These are phyloP conservation scores for Metarhizium humberi DNA, from an alignment of 2,329 filamentous ascomycete genomes.

Conservation along the genomic window DNA sequence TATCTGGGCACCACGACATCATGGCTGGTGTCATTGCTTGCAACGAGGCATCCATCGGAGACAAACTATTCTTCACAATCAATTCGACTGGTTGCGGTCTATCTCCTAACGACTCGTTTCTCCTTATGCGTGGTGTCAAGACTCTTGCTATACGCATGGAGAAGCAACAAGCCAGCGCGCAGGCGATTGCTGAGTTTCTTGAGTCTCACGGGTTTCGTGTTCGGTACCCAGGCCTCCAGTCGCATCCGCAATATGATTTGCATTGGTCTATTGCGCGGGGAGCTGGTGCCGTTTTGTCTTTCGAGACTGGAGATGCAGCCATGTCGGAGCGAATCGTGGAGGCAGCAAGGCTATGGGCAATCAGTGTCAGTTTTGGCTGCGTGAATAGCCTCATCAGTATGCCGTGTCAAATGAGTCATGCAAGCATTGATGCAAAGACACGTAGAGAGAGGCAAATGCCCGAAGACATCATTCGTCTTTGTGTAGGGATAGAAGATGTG, in stretches of 20 bases:
- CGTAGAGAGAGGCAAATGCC: slow-evolving; percentile 83
- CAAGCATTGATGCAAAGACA: slow-evolving; percentile 94
- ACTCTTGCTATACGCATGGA: slow-evolving; percentile 97
- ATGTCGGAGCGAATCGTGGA: slow-evolving; percentile 92
- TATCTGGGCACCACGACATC: slow-evolving; percentile 95
- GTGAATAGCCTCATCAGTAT: slow-evolving; percentile 98
- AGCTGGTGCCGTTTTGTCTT: slow-evolving; percentile 87
- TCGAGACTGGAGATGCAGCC: slow-evolving; percentile 81
- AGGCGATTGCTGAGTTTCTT: slow-evolving; percentile 84
- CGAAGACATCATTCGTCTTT: slow-evolving; percentile 91
- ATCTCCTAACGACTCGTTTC: slow-evolving; percentile 90
- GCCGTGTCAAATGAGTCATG: slow-evolving; percentile 99
- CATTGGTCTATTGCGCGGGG: slow-evolving; percentile 95
- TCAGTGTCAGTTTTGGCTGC: slow-evolving; percentile 95
- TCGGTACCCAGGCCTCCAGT: slow-evolving; percentile 86
- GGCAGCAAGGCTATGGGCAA: slow-evolving; percentile 82
- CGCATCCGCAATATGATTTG: slow-evolving; percentile 91
- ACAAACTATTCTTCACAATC: slow-evolving; percentile 93
- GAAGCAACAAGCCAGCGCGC: slow-evolving; percentile 90
- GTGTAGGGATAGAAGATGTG: slow-evolving; percentile 90
- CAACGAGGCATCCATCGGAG: slow-evolving; percentile 72
- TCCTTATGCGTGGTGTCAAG: slow-evolving; percentile 92
- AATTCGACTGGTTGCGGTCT: slow-evolving; percentile 93
- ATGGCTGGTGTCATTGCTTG: slow-evolving; percentile 96
- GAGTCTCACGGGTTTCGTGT: slow-evolving; percentile 89